Base-by-base conservation (phyloP, 495 filamentous ascomycete genomes). In the Aspergillus leporis region DNA sequence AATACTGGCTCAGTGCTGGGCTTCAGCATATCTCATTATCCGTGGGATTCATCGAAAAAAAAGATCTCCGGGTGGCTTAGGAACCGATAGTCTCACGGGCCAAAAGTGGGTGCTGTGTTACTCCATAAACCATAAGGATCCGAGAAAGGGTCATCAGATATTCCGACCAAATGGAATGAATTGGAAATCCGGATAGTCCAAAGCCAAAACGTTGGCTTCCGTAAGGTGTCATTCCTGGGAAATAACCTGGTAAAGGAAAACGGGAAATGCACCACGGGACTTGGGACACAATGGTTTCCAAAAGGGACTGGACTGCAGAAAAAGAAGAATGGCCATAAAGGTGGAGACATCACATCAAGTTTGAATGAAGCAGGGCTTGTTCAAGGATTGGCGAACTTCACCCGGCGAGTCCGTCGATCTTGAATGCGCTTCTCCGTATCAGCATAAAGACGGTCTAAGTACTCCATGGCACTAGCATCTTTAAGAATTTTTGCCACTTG, bases 401-500 rank as follows among this genome's bases (percentile, higher is more conserved):
- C 73, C 51, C 74, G 74, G 58, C 77, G 77, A 57, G 61, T 70
- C 53, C 79, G 80, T 51, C 90, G 77, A 56, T 89, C 83, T 60
- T 90, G 83, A 62, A 95, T 91, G 67, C 85, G 77, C 64, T 81
- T 83, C 75, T 93, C 91, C 34, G 90, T 93, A 55, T 81, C 72
- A 64, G 81, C 66, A 71, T 88, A 87, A 61, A 95, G 81, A 71
- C 77, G 76, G 67, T 93, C 90, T 66, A 93, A 74, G 69, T 85
- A 88, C 59, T 87, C 83, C 90, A 93, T 92, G 43, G 90, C 89
- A 61, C 78, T 78, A 48, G 88, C 86, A 76, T 95, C 90, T 73
- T 87, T 90, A 34, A 95, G 77, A 55, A 93, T 91, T 67, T 91
- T 92, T 41, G 90, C 87, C 61, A 95, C 91, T 72, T 95, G 91